phyloP scores from a whole-genome alignment of 2,329 filamentous ascomycete species.

The Trichophyton mentagrophytes region DNA sequence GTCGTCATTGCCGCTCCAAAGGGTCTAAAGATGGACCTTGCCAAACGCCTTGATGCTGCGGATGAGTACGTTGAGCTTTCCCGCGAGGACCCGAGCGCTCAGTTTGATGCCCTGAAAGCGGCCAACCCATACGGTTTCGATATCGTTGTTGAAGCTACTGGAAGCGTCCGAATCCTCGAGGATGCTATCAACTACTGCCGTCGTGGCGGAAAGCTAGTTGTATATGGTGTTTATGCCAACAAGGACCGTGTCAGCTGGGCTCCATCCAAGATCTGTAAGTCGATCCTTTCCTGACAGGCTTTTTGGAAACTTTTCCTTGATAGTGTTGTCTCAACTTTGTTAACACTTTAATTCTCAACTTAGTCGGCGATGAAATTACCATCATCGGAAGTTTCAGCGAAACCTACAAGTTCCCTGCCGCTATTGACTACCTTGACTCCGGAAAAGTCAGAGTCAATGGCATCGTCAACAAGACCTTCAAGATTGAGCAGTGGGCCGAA shows the following conservation, averaged over 20 bases:
- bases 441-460: constrained; percentile 42
- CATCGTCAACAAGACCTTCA: constrained; percentile 62
- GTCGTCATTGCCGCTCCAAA: constrained; percentile 56
- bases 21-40: constrained; percentile 59
- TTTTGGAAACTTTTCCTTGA: background rate
- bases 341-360: constrained; percentile 14
- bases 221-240: constrained; percentile 57
- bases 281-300: constrained; percentile 16
- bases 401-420: constrained; percentile 56
- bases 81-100: constrained; percentile 40
- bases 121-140: constrained; percentile 62
- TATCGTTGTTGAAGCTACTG: constrained; percentile 59
- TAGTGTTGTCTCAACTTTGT: background rate
- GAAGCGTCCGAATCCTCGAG: constrained; percentile 55
- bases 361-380: constrained; percentile 50
- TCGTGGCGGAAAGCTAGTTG: constrained; percentile 57
- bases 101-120: constrained; percentile 50
- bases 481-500: constrained; percentile 59
- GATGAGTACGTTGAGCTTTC: constrained; percentile 39
- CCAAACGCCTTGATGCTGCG: constrained; percentile 37
- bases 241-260: constrained; percentile 53
- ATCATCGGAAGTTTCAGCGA: constrained; percentile 63
- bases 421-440: constrained; percentile 40
- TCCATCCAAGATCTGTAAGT: constrained; percentile 57
- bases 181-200: constrained; percentile 59